Base-by-base conservation (phyloP, 148 eudicot species). In the Cornus controversa region DNA sequence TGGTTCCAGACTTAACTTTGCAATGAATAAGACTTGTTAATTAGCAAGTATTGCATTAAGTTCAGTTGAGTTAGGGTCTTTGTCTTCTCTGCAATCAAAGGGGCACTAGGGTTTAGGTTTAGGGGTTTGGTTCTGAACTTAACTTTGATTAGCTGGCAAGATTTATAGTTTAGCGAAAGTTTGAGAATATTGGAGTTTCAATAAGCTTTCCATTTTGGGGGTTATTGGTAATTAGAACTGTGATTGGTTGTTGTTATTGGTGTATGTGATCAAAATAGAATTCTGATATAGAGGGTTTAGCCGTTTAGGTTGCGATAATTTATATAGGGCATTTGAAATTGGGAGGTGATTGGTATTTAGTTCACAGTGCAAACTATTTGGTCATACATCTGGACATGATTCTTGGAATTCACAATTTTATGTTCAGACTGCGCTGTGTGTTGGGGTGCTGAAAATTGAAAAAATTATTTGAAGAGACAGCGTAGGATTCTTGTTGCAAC, bases 41-140 rank as follows among this genome's bases (percentile, higher is more conserved):
- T n/a, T n/a, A n/a, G n/a, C n/a, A n/a, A n/a, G n/a, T n/a, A n/a
- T n/a, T 36, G 37, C 37, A 36, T 36, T 36, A 36, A 9, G 53
- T 11, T 47, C 13, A 47, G 13, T 10, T 47, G 53, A 47, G 53
- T 47, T 9, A 47, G 10, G n/a, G n/a, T n/a, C n/a, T 47, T 47
- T 47, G 1, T 8, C 1, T 47, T 10, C 1, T 47, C 13, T 47
- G 13, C 13, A 13, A 11, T 16, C 57, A 11, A 13, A 11, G 57
- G 57, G 57, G 18, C 57, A 50, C 20, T 2, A 50, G 20, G 57
- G 57, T 50, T 16, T 50, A 66, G 57, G 63, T 81, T 72, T 70
- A 40, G 3, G 22, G 36, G n/a, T 70, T n/a, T 70, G 3, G 2
- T 13, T 4, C 18, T 50, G 16, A 20, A 3, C 4, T 50, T 15